Conservation (phyloP, 352 stramenopile species). For the Globisporangium polare region DNA sequence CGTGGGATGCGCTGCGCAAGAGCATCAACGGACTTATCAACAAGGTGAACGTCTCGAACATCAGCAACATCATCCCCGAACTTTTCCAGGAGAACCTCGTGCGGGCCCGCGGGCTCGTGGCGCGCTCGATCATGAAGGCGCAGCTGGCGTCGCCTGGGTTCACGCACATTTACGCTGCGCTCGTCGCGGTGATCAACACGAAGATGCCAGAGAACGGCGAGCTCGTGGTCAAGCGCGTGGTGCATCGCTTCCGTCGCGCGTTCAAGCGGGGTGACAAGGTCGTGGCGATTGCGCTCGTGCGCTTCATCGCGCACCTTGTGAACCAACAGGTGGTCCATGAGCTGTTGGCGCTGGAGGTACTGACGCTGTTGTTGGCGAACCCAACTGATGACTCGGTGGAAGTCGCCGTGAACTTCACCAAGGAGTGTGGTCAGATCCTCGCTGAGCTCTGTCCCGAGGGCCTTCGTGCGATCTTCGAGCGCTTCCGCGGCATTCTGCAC, state of each 20-base stretch:
- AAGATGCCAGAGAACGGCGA: constrained; percentile 99
- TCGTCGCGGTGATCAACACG: constrained; percentile 98
- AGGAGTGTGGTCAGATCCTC: constrained; percentile 92
- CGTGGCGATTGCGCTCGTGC: constrained; percentile 91
- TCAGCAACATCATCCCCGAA: constrained; percentile 94
- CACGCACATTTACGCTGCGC: constrained; percentile 95
- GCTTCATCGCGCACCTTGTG: constrained; percentile 98
- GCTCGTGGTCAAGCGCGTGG: constrained; percentile 90
- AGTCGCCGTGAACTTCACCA: constrained; percentile 97
- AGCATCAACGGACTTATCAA: constrained; percentile 99
- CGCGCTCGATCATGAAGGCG: constrained; percentile 94
- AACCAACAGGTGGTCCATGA: constrained; percentile 99
- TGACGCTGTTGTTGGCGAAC: constrained; percentile 95
- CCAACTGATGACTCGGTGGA: constrained; percentile 98
- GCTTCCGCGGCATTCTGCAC: constrained; percentile 96
- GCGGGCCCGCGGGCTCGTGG: constrained; percentile 92
- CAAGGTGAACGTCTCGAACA: constrained; percentile 93
- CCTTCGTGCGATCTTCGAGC: constrained; percentile 96
- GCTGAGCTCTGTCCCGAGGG: constrained; percentile 84
- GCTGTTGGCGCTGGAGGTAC: constrained; percentile 95
- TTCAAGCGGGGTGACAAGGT: constrained; percentile 97
- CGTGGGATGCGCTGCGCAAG: constrained; percentile 96
- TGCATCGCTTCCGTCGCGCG: constrained; percentile 94
- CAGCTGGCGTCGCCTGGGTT: constrained; percentile 95
- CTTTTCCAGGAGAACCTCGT: constrained; percentile 98